Base-by-base conservation (phyloP, 257 asterid species). In the Jaltomata sinuosa region DNA sequence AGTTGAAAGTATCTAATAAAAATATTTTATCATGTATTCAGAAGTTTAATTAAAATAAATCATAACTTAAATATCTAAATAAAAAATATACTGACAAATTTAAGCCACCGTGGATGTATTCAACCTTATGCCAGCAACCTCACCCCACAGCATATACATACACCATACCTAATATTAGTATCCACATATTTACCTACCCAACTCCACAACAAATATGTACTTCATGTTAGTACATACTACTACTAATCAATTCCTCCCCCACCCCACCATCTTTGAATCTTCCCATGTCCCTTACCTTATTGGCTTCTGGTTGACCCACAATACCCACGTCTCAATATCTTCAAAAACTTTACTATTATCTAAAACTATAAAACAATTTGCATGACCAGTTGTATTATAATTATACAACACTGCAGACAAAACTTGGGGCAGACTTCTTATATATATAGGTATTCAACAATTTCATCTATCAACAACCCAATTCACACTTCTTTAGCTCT, bases 301-400 rank as follows among this genome's bases (percentile, higher is more conserved):
- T 87, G 27, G 57, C 68, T 68, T 85, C 53, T 90, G 84, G 95
- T 92, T 90, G 95, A 92, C 95, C 95, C 95, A 89, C 95, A 62
- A 67, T 45, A 82, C 83, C 88, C 93, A 89, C 87, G 84, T 87
- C 90, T 87, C 62, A 86, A 74, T 72, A 42, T 85, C 87, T 84
- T 82, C 85, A 83, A 50, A 80, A 22, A 47, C 38, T 1, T 65
- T 25, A 32, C 25, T 47, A 22, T 25, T 22, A 72, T 78, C 69
- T 27, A 55, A 45, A 80, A 36, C 34, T 80, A 29, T 22, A 59
- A 47, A 65, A 65, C 85, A 65, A 65, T 72, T 82, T 82, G 85
- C 71, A 57, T 38, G 59, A 45, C 81, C 21, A 74, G 40, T 74
- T 74, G 81, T 15, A 25, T 45, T 69, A 69, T 65, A 32, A 67